Conservation (phyloP, 192 early-diverging fungal species). For the Backusella parvicylindrica region DNA sequence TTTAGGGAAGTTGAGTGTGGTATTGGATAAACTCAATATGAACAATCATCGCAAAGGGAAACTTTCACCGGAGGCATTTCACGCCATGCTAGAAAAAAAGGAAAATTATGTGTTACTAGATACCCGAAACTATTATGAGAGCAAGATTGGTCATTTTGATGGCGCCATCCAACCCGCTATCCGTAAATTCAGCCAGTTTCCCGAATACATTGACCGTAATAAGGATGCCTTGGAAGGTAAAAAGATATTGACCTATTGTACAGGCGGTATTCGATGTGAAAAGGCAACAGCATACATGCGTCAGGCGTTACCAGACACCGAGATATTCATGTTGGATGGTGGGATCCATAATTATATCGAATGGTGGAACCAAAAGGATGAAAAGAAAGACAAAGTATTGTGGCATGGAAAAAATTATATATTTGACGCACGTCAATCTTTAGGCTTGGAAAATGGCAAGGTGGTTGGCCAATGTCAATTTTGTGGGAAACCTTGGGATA, state of each 20-base stretch:
- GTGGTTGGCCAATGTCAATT: conserved; percentile 31
- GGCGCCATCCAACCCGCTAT: conserved; percentile 58
- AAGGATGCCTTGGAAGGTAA: conserved; percentile 41
- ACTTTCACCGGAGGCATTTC: conserved; percentile 50
- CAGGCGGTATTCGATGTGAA: conserved; percentile 55
- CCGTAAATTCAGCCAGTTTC: conserved; percentile 61
- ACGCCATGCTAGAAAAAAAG: conserved; percentile 35
- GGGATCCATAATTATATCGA: conserved; percentile 71
- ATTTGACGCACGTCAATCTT: conserved; percentile 66
- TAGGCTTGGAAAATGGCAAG: conserved; percentile 23
- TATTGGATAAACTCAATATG: conserved; percentile 13
- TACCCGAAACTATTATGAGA: conserved; percentile 69
- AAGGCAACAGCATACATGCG: conserved; percentile 59
- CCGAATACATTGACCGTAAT: conserved; percentile 51
- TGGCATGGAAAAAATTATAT: conserved; percentile 70
- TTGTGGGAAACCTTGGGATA: conserved; percentile 38
- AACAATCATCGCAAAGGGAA: conserved; percentile 34
- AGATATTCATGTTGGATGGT: conserved; percentile 65
- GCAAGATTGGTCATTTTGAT: conserved; percentile 56
- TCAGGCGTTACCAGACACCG: conserved; percentile 34
- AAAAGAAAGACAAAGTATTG: conserved; percentile 38
- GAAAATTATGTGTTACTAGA: conserved; percentile 44
- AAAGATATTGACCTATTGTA: conserved; percentile 68
- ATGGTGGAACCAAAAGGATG: conserved; percentile 37
- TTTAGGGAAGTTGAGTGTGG: conserved; percentile 42